Conservation (phyloP, 441 rosid genomes). For the Euphorbia corollata region DNA sequence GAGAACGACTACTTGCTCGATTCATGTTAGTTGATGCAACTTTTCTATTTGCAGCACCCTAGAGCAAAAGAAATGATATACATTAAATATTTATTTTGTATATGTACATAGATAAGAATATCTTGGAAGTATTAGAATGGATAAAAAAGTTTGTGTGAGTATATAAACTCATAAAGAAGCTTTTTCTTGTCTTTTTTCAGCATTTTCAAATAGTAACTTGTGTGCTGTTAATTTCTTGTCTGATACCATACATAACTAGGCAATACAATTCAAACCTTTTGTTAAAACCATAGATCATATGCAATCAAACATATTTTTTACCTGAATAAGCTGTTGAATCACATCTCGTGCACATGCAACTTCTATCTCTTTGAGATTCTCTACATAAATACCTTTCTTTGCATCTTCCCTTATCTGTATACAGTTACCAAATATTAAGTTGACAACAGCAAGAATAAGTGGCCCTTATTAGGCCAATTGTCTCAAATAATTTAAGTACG, state of each 20-base stretch:
- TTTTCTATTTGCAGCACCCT: conserved; percentile 97
- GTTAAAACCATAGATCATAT: conserved; percentile 5
- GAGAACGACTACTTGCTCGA: conserved; percentile 97
- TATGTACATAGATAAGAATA: neutral
- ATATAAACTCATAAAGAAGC: neutral
- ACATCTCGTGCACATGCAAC: conserved; percentile 85
- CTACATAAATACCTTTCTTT: conserved; percentile 89
- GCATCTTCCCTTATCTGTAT: conserved; percentile 86
- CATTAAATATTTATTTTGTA: neutral
- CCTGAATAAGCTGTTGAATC: conserved; percentile 85
- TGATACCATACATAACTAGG: neutral
- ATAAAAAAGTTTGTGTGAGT: neutral
- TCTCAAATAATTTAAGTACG: neutral
- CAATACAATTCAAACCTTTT: neutral
- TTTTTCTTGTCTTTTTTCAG: neutral
- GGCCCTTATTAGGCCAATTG: neutral
- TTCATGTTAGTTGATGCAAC: conserved; percentile 99
- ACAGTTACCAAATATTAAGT: conserved; percentile 9
- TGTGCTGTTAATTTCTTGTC: neutral
- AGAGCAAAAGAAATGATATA: conserved; percentile 8
- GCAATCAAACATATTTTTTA: conserved; percentile 16
- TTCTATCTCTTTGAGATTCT: conserved; percentile 86
- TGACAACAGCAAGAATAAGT: neutral
- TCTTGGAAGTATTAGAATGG: neutral
- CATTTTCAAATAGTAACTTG: neutral